phyloP scores from a whole-genome alignment of 2,329 filamentous ascomycete species.

The Penicillium psychrosexuale region DNA sequence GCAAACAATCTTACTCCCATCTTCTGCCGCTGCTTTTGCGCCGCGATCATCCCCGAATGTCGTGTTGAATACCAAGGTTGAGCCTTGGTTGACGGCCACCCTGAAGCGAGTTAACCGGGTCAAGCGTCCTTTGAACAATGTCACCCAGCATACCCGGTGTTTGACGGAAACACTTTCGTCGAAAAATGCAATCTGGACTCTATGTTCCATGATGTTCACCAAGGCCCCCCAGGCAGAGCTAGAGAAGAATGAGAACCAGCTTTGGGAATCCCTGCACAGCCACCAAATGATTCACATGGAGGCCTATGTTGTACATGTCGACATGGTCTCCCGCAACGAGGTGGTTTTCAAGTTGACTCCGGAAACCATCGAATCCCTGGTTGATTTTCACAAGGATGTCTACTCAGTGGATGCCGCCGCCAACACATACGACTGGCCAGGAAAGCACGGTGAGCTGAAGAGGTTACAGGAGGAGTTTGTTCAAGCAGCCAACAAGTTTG shows the following conservation, averaged over 20 bases:
- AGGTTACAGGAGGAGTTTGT: constrained; percentile 96
- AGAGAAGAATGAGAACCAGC: constrained; percentile 73
- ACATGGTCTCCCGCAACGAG: constrained; percentile 97
- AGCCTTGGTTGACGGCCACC: constrained; percentile 94
- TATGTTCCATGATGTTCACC: constrained; percentile 87
- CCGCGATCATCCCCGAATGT: constrained; percentile 92
- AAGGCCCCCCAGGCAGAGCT: constrained; percentile 85
- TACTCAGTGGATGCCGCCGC: constrained; percentile 88
- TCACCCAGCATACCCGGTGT: constrained; percentile 91
- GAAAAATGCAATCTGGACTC: constrained; percentile 86
- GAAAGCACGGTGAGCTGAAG: constrained; percentile 94
- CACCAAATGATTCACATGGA: constrained; percentile 91
- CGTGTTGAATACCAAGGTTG: constrained; percentile 85
- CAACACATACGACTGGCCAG: constrained; percentile 88
- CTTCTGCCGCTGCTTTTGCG: constrained; percentile 93
- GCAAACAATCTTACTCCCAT: constrained; percentile 90
- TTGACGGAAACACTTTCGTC: constrained; percentile 92
- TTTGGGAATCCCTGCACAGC: constrained; percentile 86
- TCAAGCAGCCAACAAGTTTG: constrained; percentile 94
- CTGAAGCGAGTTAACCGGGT: constrained; percentile 95
- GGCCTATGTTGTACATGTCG: constrained; percentile 97
- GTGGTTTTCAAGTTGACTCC: constrained; percentile 96
- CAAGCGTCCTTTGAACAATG: constrained; percentile 95
- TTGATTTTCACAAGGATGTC: constrained; percentile 94
- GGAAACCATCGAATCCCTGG: constrained; percentile 87